Evolutionary conservation across 1,139 yeast species (phyloP), one percentile per base, ranked within the genome.

Genomic region (Saccharomyces hybrid): DNA sequence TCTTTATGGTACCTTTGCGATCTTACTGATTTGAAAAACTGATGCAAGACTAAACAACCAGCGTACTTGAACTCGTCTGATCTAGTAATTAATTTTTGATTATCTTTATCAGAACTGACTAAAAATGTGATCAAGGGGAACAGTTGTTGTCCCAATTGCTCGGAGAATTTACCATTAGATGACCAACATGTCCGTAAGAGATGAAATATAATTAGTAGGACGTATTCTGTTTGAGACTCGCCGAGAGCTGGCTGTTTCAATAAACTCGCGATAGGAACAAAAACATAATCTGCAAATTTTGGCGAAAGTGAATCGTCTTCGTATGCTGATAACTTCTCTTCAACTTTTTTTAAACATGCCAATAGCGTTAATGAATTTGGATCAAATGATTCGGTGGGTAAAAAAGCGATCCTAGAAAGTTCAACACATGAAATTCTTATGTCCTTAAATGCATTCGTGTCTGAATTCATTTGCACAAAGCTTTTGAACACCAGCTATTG

Each of bases 231-330:
- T 48, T 75, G 77, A 1, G 75, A 58, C 52, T 77, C 79, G 2
- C 78, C 74, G 1, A 81, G 62, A 13, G 72, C 68, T 1, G 75
- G 71, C 32, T 71, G 73, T 57, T 78, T 78, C 42, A 84, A 67
- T 1, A 84, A 64, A 55, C 76, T 76, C 1, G 82, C 76, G 1
- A 84, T 60, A 0, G 90, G 89, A 28, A 81, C 78, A 65, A 82
- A 83, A 2, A 84, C 74, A 58, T 83, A 83, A 60, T 84, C 88
- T 0, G 85, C 87, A 23, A 83, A 65, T 34, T 72, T 73, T 0
- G 73, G 61, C 0, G 81, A 71, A 3, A 74, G 52, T 0, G 52
- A 38, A 1, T 58, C 60, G 13, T 57, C 55, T 5, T 56, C 52
- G 8, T 59, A 49, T 11, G 57, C 49, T 4, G 54, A 52, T 28